These are phyloP conservation scores for Dioszegia hungarica DNA, from an alignment of 768 basidiomycete genomes.

Conservation along the genomic window DNA sequence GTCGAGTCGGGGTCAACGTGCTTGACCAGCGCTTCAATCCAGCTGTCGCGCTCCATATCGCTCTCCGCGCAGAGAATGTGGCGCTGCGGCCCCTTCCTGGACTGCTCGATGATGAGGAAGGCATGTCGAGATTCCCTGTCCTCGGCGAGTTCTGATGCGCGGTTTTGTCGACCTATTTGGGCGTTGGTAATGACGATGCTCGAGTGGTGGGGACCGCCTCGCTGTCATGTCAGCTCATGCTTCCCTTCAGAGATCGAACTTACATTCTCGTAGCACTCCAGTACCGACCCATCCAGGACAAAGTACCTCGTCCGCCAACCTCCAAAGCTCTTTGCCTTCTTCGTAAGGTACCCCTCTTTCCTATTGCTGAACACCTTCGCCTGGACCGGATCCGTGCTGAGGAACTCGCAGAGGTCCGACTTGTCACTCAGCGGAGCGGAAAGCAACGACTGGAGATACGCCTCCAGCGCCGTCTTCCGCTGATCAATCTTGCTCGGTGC, in stretches of 20 bases:
- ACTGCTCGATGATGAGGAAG: conserved; percentile 82
- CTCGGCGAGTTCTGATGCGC: conserved; percentile 60
- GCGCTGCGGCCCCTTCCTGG: conserved; percentile 52
- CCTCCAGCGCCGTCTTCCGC: conserved; percentile 69
- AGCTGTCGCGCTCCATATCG: conserved; percentile 83
- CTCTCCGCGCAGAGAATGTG: conserved; percentile 97
- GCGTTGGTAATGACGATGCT: conserved; percentile 86
- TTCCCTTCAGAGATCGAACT: conserved; percentile 51
- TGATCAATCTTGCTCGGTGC: conserved; percentile 95
- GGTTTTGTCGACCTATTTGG: conserved; percentile 90
- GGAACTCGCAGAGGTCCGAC: conserved; percentile 82
- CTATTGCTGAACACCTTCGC: conserved; percentile 65
- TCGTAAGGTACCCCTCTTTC: conserved; percentile 93
- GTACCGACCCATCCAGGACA: conserved; percentile 78
- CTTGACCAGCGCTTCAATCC: conserved; percentile 89
- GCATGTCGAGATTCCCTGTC: conserved; percentile 95
- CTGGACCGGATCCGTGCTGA: conserved; percentile 81
- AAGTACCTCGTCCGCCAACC: conserved; percentile 97
- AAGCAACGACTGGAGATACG: conserved; percentile 78
- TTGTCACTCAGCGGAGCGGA: conserved; percentile 78
- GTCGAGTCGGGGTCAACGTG: conserved; percentile 54
- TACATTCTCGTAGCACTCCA: conserved; percentile 95
- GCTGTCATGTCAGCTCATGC: conserved; percentile 54
- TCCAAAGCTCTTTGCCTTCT: conserved; percentile 94
- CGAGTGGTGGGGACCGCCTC: conserved; percentile 84